Percentiles rank a stretch among this genome's conserved stretches.
Conservation (phyloP, 208 protist genomes). For the Giardia muris region DNA sequence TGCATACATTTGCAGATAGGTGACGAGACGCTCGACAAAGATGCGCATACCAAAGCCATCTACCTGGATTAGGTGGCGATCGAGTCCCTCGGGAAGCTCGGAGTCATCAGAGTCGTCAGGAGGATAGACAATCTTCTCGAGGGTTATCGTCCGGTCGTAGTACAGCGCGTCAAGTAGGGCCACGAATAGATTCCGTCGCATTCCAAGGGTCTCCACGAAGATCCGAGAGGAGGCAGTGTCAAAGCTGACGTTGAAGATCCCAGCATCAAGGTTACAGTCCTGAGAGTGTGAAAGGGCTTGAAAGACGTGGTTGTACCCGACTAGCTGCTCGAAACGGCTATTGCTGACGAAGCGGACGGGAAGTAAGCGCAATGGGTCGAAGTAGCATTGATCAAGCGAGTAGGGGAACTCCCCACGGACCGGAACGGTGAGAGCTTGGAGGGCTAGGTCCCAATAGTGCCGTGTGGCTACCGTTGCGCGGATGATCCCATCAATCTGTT, state of each 20-base stretch:
- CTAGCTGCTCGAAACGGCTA: neutral
- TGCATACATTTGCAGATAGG: neutral
- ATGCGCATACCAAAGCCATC: neutral
- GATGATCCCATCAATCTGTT: neutral
- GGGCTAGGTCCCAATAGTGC: neutral
- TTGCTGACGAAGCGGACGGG: neutral
- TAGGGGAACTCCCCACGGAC: neutral
- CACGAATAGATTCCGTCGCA: neutral
- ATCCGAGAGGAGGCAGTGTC: neutral
- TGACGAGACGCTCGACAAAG: neutral
- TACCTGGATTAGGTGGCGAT: too few relatives aligned
- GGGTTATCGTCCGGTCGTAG: neutral
- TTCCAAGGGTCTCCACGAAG: neutral
- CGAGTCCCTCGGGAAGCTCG: too few relatives aligned
- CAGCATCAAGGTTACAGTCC: neutral
- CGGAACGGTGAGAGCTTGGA: neutral
- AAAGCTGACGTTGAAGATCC: neutral
- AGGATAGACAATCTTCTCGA: neutral
- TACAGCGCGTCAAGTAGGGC: neutral
- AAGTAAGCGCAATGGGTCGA: neutral
- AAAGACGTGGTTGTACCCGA: neutral
- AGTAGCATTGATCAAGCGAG: neutral
- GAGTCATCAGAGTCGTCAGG: too few relatives aligned
- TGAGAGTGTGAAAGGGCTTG: neutral
- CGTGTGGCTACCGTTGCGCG: neutral